Evolutionary conservation across 257 asterid genomes (phyloP).

Genomic region (Cruciata laevipes): DNA sequence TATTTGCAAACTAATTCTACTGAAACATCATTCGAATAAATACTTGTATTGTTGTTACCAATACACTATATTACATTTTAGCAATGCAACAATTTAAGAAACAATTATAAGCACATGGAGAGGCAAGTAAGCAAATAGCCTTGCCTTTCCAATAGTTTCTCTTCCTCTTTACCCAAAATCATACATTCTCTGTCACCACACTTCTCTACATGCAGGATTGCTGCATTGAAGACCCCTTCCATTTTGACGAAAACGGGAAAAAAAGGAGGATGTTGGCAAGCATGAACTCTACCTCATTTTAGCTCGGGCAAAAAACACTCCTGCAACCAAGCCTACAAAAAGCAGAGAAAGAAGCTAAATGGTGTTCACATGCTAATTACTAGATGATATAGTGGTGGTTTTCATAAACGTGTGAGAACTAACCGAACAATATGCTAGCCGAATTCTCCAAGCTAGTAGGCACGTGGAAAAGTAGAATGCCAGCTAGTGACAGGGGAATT

Average conservation of each 20-base stretch:
- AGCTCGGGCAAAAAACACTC: slow-evolving; percentile 83
- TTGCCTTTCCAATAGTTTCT: not conserved
- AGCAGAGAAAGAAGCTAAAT: not conserved
- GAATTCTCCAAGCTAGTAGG: slow-evolving; percentile 81
- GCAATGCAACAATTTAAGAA: not conserved
- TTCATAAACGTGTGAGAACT: slow-evolving; percentile 8
- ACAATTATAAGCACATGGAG: not conserved
- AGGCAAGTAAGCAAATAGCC: not conserved
- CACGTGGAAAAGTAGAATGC: slow-evolving; percentile 79
- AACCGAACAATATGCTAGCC: slow-evolving; percentile 80
- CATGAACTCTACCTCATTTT: slow-evolving; percentile 51
- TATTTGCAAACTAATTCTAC: not conserved
- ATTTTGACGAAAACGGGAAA: not conserved
- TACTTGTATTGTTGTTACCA: not conserved
- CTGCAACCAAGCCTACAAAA: slow-evolving; percentile 68
- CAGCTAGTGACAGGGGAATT: slow-evolving; percentile 88
- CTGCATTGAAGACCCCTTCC: not conserved
- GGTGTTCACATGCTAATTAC: not conserved
- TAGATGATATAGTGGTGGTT: not conserved
- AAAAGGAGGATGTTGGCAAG: not conserved
- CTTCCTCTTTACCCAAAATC: not conserved
- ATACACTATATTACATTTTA: not conserved
- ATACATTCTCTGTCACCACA: not conserved
- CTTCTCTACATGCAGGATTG: not conserved
- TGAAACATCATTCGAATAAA: not conserved